phyloP scores from a whole-genome alignment of 2,329 filamentous ascomycete species.

The Aspergillus arachidicola region DNA sequence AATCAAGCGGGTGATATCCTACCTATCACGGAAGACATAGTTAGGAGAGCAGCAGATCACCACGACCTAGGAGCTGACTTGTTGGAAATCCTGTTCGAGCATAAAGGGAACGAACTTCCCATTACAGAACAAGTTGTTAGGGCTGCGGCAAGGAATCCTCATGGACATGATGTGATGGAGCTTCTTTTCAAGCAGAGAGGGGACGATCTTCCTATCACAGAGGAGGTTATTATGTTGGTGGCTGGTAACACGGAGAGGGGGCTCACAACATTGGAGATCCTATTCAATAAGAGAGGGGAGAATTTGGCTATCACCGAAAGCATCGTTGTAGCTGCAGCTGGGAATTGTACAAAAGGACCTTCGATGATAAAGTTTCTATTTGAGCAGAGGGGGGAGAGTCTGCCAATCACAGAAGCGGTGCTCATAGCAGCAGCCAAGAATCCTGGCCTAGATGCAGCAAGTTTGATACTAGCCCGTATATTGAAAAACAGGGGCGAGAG shows the following conservation, averaged over 20 bases:
- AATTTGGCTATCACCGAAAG: not conserved
- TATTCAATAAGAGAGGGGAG: not conserved
- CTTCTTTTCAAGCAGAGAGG: not conserved
- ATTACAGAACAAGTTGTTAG: not conserved
- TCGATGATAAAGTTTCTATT: not conserved
- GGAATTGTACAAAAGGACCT: not conserved
- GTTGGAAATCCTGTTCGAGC: not conserved
- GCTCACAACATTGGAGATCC: accelerated
- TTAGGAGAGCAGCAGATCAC: not conserved
- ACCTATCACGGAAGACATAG: not conserved
- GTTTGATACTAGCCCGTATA: not conserved
- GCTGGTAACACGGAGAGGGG: not conserved
- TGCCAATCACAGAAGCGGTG: not conserved
- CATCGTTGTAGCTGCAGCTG: not conserved
- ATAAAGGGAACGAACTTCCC: not conserved
- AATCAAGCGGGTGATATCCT: not conserved
- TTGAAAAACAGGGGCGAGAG: accelerated
- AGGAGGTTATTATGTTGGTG: not conserved
- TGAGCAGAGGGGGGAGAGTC: not conserved
- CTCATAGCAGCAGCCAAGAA: not conserved
- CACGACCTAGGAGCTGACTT: not conserved
- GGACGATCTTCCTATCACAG: not conserved
- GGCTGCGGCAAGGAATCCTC: not conserved
- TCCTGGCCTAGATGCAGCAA: not conserved
- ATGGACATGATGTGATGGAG: accelerated